A percentile compares a stretch with the other conserved stretches of the same genome.
These are phyloP conservation scores for Cladosporium velox DNA, from an alignment of 2,329 filamentous ascomycete genomes.

Conservation along the genomic window DNA sequence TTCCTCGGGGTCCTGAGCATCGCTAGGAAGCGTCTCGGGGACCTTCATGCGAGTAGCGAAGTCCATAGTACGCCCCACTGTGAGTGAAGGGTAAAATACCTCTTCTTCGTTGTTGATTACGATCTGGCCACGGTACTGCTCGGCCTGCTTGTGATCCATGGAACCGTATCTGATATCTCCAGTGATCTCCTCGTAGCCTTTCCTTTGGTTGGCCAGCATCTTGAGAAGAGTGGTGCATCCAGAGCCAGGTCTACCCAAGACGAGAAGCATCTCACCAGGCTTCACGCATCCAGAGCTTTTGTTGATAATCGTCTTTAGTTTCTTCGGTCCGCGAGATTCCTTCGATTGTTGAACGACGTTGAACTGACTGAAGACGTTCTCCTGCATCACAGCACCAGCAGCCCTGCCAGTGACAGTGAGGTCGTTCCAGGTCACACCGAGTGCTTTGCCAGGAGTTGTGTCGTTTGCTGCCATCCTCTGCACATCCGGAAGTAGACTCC, in stretches of 20 bases:
- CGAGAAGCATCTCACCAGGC: constrained; percentile 28
- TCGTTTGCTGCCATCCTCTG: constrained; percentile 12
- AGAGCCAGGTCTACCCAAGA: constrained; percentile 34
- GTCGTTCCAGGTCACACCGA: constrained; percentile 67
- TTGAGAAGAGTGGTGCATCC: constrained; percentile 70
- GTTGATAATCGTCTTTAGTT: constrained; percentile 44
- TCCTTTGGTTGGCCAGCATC: constrained; percentile 64
- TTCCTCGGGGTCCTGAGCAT: constrained; percentile 45
- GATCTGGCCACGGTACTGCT: constrained; percentile 48
- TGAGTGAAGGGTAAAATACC: constrained; percentile 59
- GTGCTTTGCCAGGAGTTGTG: constrained; percentile 25
- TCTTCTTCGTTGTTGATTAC: constrained; percentile 52
- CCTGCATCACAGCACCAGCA: constrained; percentile 15
- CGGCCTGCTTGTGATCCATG: constrained; percentile 45
- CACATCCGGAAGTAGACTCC: constrained; percentile 11
- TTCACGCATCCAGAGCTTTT: constrained; percentile 63
- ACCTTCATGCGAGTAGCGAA: constrained; percentile 58
- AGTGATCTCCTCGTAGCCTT: constrained; percentile 46
- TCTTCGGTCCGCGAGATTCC: constrained; percentile 25
- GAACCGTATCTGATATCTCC: constrained; percentile 61
- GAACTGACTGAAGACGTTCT: constrained; percentile 21
- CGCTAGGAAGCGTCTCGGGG: constrained; percentile 44
- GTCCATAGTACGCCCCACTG: constrained; percentile 57
- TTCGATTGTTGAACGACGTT: constrained; percentile 33
- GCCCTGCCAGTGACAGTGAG: constrained; percentile 49